Evolutionary conservation across 2,329 filamentous ascomycete species (phyloP).

Genomic region (Pseudocercospora eumusae): DNA sequence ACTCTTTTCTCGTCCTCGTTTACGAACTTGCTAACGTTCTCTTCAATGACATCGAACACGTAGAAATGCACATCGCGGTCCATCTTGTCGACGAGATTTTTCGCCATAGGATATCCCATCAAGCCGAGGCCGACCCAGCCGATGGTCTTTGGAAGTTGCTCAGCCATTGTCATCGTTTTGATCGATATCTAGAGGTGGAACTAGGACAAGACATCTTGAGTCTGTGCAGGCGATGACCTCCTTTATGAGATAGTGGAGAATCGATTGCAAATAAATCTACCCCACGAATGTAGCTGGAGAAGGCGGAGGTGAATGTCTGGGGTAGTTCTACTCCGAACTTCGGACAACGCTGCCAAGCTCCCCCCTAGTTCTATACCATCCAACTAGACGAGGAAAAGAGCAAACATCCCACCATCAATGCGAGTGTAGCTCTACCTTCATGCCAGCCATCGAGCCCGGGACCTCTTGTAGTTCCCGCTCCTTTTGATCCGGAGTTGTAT

Average conservation of each 20-base stretch:
- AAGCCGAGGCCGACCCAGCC: conserved; percentile 59
- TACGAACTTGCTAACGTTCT: conserved; percentile 48
- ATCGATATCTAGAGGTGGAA: background rate
- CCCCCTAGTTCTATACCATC: background rate
- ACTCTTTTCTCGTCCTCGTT: conserved; percentile 45
- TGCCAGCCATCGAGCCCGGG: background rate
- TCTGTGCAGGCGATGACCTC: background rate
- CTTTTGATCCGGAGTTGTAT: background rate
- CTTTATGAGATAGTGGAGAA: background rate
- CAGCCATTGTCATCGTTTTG: conserved; percentile 26
- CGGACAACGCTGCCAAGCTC: background rate
- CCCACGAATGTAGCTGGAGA: background rate
- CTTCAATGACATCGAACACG: conserved; percentile 52
- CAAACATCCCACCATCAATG: background rate
- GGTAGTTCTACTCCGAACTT: background rate
- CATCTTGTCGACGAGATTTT: conserved; percentile 53
- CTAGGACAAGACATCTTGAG: background rate
- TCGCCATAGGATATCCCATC: conserved; percentile 58
- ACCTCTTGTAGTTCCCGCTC: background rate
- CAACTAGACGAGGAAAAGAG: background rate
- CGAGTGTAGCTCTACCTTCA: background rate
- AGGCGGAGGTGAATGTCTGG: background rate
- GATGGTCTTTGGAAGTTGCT: conserved; percentile 35
- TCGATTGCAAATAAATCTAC: background rate
- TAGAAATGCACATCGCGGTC: conserved; percentile 47